Conservation (phyloP, 257 asterid genomes). For the Ballota nigra region DNA sequence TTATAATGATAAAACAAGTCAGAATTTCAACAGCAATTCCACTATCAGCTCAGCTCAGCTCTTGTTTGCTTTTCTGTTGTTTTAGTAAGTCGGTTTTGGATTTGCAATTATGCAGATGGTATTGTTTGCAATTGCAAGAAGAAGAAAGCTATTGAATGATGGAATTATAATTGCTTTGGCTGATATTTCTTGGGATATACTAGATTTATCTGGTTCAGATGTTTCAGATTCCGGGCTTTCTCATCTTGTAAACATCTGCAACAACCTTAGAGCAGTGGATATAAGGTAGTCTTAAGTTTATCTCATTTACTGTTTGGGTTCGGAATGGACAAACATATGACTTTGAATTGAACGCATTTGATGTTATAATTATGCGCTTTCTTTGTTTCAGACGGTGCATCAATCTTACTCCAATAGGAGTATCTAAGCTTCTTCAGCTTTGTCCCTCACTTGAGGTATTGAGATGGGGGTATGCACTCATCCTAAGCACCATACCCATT, state of each 20-base stretch:
- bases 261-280: constrained; percentile 63
- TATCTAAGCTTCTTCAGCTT: constrained; percentile 61
- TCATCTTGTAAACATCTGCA: constrained; percentile 51
- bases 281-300: constrained; percentile 51
- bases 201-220: constrained; percentile 78
- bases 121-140: constrained; percentile 80
- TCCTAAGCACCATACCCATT: background rate
- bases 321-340: no score
- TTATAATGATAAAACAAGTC: background rate
- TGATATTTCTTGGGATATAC: constrained; percentile 75
- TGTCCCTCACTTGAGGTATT: constrained; percentile 71
- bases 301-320: constrained; percentile 11
- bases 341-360: constrained; percentile 12
- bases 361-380: no score
- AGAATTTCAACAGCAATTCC: background rate
- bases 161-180: constrained; percentile 60
- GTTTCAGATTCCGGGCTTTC: constrained; percentile 75
- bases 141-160: constrained; percentile 78
- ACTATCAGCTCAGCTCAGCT: background rate
- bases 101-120: constrained; percentile 48
- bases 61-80: no score
- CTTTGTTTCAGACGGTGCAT: constrained; percentile 59
- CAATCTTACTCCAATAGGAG: constrained; percentile 66
- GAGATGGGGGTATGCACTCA: constrained; percentile 91
- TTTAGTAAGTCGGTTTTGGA: no score